A percentile compares a stretch with the other conserved stretches of the same genome.
Evolutionary conservation across 768 basidiomycete genomes (phyloP).

Genomic region (Boletus rubescentipes): DNA sequence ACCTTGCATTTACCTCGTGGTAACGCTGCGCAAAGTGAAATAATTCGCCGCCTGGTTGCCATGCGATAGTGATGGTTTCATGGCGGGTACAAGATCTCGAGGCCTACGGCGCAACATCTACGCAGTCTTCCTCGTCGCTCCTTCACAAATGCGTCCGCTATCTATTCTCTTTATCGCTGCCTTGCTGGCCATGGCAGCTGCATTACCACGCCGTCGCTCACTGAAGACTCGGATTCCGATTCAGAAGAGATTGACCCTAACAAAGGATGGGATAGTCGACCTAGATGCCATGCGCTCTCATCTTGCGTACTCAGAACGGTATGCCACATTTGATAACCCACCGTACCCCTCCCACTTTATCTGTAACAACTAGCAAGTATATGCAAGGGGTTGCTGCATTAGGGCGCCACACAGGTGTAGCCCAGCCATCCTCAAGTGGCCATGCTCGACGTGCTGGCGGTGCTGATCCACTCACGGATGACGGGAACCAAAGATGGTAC

Average conservation of each 20-base stretch:
- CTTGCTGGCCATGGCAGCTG: slow-evolving; percentile 17
- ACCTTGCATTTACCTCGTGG: neutral
- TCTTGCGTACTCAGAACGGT: slow-evolving; percentile 13
- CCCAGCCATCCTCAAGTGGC: neutral
- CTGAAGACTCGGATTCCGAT: slow-evolving; percentile 23
- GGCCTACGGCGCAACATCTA: neutral
- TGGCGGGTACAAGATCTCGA: slow-evolving; percentile 7
- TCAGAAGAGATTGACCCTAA: slow-evolving; percentile 12
- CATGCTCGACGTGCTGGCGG: slow-evolving; percentile 5
- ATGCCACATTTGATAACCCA: neutral
- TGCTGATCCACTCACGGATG: slow-evolving; percentile 13
- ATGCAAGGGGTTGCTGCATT: slow-evolving; percentile 10
- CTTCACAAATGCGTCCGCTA: slow-evolving; percentile 11
- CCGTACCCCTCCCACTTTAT: slow-evolving; percentile 1
- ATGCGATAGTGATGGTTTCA: neutral
- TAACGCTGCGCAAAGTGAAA: neutral
- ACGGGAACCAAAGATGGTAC: slow-evolving; percentile 22
- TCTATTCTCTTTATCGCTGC: slow-evolving; percentile 6
- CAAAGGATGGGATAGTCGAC: slow-evolving; percentile 17
- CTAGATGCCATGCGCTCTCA: slow-evolving; percentile 14
- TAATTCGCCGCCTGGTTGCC: neutral
- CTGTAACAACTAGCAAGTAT: slow-evolving; percentile 18
- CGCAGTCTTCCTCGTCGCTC: neutral
- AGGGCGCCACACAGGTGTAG: neutral
- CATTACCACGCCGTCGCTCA: slow-evolving; percentile 9